Evolutionary conservation across 805 yeast genomes (phyloP).

Genomic region (Lipomyces chichibuensis): DNA sequence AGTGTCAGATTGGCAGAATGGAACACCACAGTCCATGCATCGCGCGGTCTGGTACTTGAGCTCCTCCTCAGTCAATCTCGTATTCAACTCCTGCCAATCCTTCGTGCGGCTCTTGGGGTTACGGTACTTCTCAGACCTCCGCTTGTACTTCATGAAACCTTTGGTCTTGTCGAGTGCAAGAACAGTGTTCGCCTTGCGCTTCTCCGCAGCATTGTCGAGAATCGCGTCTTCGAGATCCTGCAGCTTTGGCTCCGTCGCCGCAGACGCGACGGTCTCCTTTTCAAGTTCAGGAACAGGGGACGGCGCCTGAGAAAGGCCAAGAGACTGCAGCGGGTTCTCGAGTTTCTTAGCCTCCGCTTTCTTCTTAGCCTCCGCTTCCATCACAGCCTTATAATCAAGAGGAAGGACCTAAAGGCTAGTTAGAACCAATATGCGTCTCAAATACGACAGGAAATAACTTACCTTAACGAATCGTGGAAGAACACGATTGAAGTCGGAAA

Average conservation of each 20-base stretch:
- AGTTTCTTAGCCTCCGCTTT: slow-evolving; percentile 63
- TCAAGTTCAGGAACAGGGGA: slow-evolving; percentile 46
- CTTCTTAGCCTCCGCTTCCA: slow-evolving; percentile 72
- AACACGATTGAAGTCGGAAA: slow-evolving; percentile 84
- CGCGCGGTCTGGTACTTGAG: slow-evolving; percentile 91
- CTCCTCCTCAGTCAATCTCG: slow-evolving; percentile 80
- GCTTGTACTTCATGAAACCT: slow-evolving; percentile 93
- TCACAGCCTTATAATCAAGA: slow-evolving; percentile 83
- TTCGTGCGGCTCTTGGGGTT: slow-evolving; percentile 70
- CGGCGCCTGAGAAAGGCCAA: slow-evolving; percentile 28
- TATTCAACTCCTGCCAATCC: slow-evolving; percentile 91
- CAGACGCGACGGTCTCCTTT: slow-evolving; percentile 83
- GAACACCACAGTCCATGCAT: slow-evolving; percentile 99
- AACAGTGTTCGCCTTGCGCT: slow-evolving; percentile 61
- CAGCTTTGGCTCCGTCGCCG: slow-evolving; percentile 82
- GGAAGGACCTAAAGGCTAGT: slow-evolving; percentile 56
- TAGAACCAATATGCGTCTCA: neutral
- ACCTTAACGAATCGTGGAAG: slow-evolving; percentile 83
- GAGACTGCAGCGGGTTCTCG: slow-evolving; percentile 40
- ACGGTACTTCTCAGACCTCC: slow-evolving; percentile 86
- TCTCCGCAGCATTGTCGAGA: slow-evolving; percentile 65
- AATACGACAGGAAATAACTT: slow-evolving; percentile 77
- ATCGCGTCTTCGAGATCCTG: slow-evolving; percentile 89
- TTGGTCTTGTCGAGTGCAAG: slow-evolving; percentile 73
- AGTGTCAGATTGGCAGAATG: slow-evolving; percentile 96